Conservation (phyloP, 345 rosid genomes). For the Gossypium australe region DNA sequence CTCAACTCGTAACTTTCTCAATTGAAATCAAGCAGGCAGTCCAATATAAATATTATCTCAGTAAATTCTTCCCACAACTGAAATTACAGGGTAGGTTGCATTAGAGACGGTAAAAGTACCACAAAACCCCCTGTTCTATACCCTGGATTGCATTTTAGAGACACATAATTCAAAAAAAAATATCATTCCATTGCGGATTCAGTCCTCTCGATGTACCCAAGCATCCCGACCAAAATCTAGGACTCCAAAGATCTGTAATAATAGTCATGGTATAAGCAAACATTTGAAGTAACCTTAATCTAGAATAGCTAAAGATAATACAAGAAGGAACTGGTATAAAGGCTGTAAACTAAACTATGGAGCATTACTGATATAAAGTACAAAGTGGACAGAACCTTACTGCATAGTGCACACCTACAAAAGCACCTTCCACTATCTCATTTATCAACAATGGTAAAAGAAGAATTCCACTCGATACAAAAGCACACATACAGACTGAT, state of each 20-base stretch:
- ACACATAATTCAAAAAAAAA: no score
- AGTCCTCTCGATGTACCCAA: constrained; percentile 79
- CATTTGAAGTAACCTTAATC: not conserved
- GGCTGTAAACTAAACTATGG: no score
- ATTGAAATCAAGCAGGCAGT: not conserved
- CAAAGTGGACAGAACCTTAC: no score
- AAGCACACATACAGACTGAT: not conserved
- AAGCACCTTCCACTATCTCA: no score
- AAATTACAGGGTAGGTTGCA: not conserved
- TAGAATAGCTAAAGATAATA: not conserved
- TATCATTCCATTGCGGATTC: constrained; percentile 68
- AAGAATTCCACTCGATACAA: no score
- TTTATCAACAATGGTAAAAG: no score
- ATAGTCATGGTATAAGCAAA: not conserved
- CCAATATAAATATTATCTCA: not conserved
- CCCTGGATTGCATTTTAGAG: no score
- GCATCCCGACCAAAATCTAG: constrained; percentile 85
- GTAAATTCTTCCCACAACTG: not conserved
- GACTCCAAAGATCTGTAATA: constrained; percentile 35
- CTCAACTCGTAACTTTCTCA: not conserved
- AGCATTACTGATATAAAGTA: no score
- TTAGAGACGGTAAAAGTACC: not conserved
- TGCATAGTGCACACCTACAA: no score
- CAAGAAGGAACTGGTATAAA: no score
- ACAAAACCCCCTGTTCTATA: no score